Base-by-base conservation (phyloP, 345 rosid species). In the Rhodamnia rubescens region DNA sequence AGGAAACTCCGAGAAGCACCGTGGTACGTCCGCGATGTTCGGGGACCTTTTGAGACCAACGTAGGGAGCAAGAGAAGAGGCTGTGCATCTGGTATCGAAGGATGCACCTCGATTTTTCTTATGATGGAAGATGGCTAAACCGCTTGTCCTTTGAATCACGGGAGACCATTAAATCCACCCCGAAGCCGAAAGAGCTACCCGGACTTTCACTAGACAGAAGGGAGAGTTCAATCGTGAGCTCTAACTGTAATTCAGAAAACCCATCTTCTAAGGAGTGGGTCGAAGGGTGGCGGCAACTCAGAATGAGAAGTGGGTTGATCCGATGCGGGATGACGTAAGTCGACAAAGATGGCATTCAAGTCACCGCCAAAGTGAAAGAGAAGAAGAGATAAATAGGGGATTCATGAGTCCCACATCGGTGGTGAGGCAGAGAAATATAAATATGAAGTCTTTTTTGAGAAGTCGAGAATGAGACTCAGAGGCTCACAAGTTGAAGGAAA, bases 201-300 rank as follows among this genome's bases (percentile, higher is more conserved):
- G 91, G 98, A 88, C 94, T 93, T 88, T 95, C 98, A 5, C 89
- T 95, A 85, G 98, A 94, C 80, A 87, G 95, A 85, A 87, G 94
- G 85, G 97, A 92, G 59, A 87, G 87, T 86, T 92, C 92, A 78
- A 58, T 91, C 91, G 56, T 40, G 84, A 85, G 85, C 90, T 89
- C 93, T 57, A 83, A 75, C 81, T 84, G 87, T 75, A 89, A 91
- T 85, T 85, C 90, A 50, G 90, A 85, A 74, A 75, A 36, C 40
- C 40, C 2, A 36, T 36, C 40, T 36, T 36, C 40, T 36, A 3
- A 36, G 40, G 40, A 36, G 40, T 36, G 40, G 2, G 40, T 86
- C 61, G 84, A 81, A 57, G 52, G 88, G 78, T 50, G 80, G 82
- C 74, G 87, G 88, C 59, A 86, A 86, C 86, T 91, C 90, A 36